Evolutionary conservation across 1,139 yeast genomes (phyloP).

Genomic region (Meyerozyma smithsonii): DNA sequence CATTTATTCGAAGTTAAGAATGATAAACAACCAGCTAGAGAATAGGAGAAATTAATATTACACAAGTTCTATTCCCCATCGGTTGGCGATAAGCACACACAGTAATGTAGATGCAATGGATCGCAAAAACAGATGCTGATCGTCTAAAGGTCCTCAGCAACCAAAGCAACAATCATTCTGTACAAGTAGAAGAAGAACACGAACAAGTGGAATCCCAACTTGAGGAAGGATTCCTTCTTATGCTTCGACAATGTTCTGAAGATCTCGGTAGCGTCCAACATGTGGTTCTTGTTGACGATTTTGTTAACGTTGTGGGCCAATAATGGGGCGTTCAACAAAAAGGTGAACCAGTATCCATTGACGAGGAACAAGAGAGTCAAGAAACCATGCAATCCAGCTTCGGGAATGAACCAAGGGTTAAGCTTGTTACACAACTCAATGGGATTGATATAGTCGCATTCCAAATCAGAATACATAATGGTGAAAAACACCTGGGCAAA

Average conservation of each 20-base stretch:
- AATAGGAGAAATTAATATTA: conserved; percentile 6
- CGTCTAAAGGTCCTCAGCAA: conserved; percentile 49
- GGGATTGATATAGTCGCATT: conserved; percentile 94
- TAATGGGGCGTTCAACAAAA: conserved; percentile 80
- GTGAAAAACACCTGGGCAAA: conserved; percentile 91
- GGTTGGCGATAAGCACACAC: conserved; percentile 1
- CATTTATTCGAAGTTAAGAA: conserved; percentile 27
- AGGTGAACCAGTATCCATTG: conserved; percentile 92
- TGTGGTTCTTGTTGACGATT: conserved; percentile 68
- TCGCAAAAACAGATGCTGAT: not conserved
- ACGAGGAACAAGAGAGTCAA: conserved; percentile 67
- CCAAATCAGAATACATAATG: conserved; percentile 88
- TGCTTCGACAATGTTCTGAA: conserved; percentile 91
- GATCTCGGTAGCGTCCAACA: conserved; percentile 96
- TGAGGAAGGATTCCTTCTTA: conserved; percentile 86
- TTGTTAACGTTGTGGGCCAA: conserved; percentile 79
- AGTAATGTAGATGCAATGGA: not conserved
- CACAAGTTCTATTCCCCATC: conserved; percentile 1
- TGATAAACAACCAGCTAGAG: conserved; percentile 29
- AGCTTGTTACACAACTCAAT: conserved; percentile 92
- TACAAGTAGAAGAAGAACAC: conserved; percentile 94
- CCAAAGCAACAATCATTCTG: conserved; percentile 94
- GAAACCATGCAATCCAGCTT: conserved; percentile 79
- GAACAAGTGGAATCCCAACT: conserved; percentile 85
- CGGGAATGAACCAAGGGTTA: conserved; percentile 87